Conservation (phyloP, 352 stramenopile species). For the Detonula confervacea region DNA sequence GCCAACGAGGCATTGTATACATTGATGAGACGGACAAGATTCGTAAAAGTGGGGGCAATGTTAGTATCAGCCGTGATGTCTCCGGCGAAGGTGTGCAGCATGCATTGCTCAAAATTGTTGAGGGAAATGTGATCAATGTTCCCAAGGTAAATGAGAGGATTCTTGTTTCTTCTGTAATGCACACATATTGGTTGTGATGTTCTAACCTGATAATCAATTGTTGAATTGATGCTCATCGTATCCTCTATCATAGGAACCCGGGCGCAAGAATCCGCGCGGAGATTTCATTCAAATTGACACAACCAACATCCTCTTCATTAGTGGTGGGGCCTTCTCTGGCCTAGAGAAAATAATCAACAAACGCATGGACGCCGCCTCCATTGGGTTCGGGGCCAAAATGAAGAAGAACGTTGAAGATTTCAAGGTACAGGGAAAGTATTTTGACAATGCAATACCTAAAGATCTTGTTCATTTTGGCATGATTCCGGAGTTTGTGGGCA, state of each 20-base stretch:
- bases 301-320: constrained; percentile 99
- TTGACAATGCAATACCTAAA: constrained; percentile 92
- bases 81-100: constrained; percentile 98
- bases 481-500: constrained; percentile 98
- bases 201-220: neutral
- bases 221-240: constrained; percentile 11
- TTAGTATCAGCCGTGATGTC: constrained; percentile 95
- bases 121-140: constrained; percentile 97
- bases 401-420: constrained; percentile 87
- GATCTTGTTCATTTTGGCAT: constrained; percentile 97
- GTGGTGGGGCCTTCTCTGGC: constrained; percentile 95
- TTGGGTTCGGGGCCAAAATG: constrained; percentile 97
- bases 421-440: constrained; percentile 88
- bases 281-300: constrained; percentile 99
- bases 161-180: neutral
- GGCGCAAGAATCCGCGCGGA: constrained; percentile 94
- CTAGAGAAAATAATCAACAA: constrained; percentile 94
- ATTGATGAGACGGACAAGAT: constrained; percentile 99
- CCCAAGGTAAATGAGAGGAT: constrained; percentile 90
- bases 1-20: constrained; percentile 97
- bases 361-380: constrained; percentile 93
- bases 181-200: neutral
- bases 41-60: constrained; percentile 86
- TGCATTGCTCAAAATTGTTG: constrained; percentile 98
- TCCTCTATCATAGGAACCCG: constrained; percentile 70